Conservation (phyloP, 371 early-diverging fungal genomes). For the Blakeslea trispora region DNA sequence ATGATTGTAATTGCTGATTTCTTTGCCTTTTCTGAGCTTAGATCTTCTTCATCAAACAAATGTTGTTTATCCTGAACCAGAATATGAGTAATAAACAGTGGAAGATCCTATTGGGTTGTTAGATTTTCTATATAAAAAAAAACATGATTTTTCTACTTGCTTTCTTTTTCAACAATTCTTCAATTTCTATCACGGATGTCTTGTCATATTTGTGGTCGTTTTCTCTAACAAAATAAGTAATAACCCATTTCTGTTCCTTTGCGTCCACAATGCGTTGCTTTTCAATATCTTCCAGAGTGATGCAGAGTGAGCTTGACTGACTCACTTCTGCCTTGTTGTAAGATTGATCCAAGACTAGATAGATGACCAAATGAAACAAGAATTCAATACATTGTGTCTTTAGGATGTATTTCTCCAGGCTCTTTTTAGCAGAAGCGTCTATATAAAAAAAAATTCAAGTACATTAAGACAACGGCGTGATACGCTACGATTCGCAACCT, state of each 20-base stretch:
- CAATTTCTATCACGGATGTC: conserved; percentile 12
- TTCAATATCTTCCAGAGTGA: conserved; percentile 20
- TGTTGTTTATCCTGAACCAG: conserved; percentile 8
- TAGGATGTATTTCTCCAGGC: conserved; percentile 21
- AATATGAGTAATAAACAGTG: conserved; percentile 6
- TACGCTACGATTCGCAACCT: too few relatives aligned
- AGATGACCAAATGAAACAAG: conserved; percentile 22
- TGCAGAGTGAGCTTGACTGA: conserved; percentile 22
- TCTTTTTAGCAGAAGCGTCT: conserved; percentile 18
- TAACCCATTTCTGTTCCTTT: conserved; percentile 19
- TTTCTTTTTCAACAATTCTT: conserved; percentile 18
- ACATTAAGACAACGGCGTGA: too few relatives aligned
- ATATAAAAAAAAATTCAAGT: background rate
- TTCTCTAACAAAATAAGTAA: conserved; percentile 23
- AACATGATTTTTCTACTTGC: background rate
- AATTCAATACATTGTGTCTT: conserved; percentile 23
- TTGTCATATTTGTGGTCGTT: conserved; percentile 30
- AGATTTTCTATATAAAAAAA: background rate
- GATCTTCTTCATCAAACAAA: conserved; percentile 5
- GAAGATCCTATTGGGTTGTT: conserved; percentile 13
- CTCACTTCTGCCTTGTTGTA: conserved; percentile 23
- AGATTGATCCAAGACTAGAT: conserved; percentile 21
- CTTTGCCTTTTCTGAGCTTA: conserved; percentile 2
- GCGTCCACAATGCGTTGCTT: conserved; percentile 16
- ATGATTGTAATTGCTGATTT: conserved; percentile 5